Evolutionary conservation across 1,284 basidiomycete genomes (phyloP).

Genomic region (Cutaneotrichosporon sp.): DNA sequence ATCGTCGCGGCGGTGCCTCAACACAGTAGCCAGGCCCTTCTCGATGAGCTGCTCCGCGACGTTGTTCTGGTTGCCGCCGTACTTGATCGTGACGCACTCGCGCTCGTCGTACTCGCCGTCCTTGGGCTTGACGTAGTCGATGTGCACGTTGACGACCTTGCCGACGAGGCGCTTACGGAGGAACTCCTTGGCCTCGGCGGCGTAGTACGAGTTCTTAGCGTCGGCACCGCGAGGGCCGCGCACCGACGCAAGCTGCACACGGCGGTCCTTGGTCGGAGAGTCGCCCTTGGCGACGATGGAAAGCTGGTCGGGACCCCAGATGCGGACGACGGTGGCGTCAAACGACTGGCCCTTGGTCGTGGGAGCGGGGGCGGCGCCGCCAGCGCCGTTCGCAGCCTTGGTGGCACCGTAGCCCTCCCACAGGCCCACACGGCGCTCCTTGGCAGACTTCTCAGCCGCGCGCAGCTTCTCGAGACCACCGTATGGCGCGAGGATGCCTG

Average conservation of each 20-base stretch:
- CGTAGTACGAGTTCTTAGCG: constrained; percentile 83
- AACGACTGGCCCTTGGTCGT: constrained; percentile 62
- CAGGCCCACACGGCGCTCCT: constrained; percentile 75
- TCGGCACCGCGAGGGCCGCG: constrained; percentile 84
- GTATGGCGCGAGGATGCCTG: constrained; percentile 80
- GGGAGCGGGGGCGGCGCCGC: constrained; percentile 25
- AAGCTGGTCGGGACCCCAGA: constrained; percentile 93
- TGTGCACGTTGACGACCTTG: constrained; percentile 75
- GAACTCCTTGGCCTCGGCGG: constrained; percentile 87
- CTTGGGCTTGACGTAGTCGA: constrained; percentile 88
- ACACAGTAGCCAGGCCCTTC: constrained; percentile 84
- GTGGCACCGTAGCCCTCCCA: constrained; percentile 66
- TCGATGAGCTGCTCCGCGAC: constrained; percentile 90
- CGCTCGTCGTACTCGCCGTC: constrained; percentile 93
- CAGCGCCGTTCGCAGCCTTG: constrained; percentile 56
- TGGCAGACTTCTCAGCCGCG: constrained; percentile 78
- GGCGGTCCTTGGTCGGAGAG: constrained; percentile 67
- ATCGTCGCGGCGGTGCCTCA: constrained; percentile 91
- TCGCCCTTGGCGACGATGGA: constrained; percentile 73
- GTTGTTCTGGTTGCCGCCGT: constrained; percentile 78
- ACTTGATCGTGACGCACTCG: constrained; percentile 84
- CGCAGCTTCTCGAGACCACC: constrained; percentile 84
- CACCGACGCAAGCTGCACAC: constrained; percentile 86
- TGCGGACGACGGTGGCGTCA: constrained; percentile 78
- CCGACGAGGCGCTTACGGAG: constrained; percentile 87